A percentile compares a stretch with the other conserved stretches of the same genome.
These are phyloP conservation scores for Trichoderma gracile DNA, from an alignment of 2,329 filamentous ascomycete species.

Conservation along the genomic window DNA sequence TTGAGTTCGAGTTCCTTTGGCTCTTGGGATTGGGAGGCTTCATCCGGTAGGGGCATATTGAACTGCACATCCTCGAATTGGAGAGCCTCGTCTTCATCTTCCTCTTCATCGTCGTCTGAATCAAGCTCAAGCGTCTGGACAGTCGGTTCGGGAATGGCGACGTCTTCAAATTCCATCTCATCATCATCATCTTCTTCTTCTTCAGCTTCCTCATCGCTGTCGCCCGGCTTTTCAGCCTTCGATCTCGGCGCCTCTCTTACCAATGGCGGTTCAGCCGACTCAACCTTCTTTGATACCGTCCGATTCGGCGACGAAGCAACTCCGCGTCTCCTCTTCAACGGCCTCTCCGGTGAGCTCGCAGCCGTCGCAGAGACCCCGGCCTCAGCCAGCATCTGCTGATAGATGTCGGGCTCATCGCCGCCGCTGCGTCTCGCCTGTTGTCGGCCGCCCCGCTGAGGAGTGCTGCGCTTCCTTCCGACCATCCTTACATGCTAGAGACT, in stretches of 20 bases:
- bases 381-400: constrained; percentile 52
- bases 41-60: constrained; percentile 33
- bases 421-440: constrained; percentile 25
- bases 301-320: constrained; percentile 24
- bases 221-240: constrained; percentile 18
- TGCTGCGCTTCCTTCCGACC: constrained; percentile 37
- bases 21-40: constrained; percentile 31
- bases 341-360: constrained; percentile 40
- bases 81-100: constrained; percentile 45
- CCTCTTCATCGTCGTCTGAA: constrained; percentile 47
- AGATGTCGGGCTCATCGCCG: constrained; percentile 43
- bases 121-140: constrained; percentile 54
- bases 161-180: constrained; percentile 54
- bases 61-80: constrained; percentile 54
- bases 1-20: constrained; percentile 52
- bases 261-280: background rate
- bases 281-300: background rate
- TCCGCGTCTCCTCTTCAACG: constrained; percentile 43
- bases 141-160: constrained; percentile 48
- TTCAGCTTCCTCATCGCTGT: constrained; percentile 42
- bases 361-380: constrained; percentile 43
- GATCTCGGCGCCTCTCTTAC: background rate
- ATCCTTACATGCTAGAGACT: constrained; percentile 30
- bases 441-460: constrained; percentile 31
- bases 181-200: constrained; percentile 44